phyloP scores from a whole-genome alignment of 2,329 filamentous ascomycete genomes.

The Massarina eburnea region DNA sequence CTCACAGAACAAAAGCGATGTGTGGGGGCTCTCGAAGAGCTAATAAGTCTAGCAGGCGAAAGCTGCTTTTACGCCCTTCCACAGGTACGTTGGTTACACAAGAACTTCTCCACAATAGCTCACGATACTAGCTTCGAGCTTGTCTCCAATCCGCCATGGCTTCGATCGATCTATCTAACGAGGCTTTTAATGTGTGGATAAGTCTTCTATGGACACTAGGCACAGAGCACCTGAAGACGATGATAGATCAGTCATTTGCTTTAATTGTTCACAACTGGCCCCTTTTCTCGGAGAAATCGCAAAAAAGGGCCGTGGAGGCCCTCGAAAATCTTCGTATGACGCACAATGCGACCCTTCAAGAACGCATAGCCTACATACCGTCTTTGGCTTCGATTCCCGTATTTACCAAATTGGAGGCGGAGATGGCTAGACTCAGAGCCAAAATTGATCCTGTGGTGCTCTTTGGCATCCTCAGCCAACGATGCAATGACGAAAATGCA shows the following conservation, averaged over 20 bases:
- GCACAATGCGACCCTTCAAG: conserved; percentile 62
- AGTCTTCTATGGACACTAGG: conserved; percentile 70
- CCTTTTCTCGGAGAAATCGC: conserved; percentile 63
- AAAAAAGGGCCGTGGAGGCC: conserved; percentile 61
- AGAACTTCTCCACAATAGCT: conserved; percentile 12
- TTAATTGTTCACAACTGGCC: conserved; percentile 82
- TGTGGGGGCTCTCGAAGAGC: conserved; percentile 81
- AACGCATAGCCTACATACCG: conserved; percentile 74
- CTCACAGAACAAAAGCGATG: conserved; percentile 72
- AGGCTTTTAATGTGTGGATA: conserved; percentile 82
- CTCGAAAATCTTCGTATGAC: conserved; percentile 67
- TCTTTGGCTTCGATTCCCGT: conserved; percentile 71
- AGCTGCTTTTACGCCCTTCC: conserved; percentile 79
- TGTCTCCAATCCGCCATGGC: conserved; percentile 84
- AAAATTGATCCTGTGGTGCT: conserved; percentile 67
- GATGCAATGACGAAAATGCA: conserved; percentile 80
- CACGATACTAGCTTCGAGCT: conserved; percentile 71
- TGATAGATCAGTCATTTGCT: conserved; percentile 88
- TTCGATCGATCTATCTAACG: conserved; percentile 71
- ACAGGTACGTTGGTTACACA: conserved; percentile 61
- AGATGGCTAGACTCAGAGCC: conserved; percentile 65
- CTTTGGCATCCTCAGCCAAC: conserved; percentile 70
- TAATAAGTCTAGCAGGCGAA: conserved; percentile 74
- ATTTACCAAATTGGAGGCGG: conserved; percentile 67
- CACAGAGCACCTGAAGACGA: conserved; percentile 73